phyloP scores from a whole-genome alignment of 2,329 filamentous ascomycete genomes.

The Tothia fuscella region DNA sequence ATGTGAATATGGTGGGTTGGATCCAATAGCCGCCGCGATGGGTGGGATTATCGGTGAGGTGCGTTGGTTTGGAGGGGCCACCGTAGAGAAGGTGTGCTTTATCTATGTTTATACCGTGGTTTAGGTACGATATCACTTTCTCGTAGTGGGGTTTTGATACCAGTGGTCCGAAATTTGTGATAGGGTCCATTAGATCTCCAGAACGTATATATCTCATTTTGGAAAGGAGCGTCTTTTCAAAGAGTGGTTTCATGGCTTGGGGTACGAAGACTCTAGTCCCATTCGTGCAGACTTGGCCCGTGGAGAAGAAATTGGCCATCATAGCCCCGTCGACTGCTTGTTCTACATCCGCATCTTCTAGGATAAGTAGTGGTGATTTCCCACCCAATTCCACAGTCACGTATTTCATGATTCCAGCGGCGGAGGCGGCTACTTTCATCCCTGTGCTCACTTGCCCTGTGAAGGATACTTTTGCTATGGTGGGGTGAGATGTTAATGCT shows the following conservation, averaged over 20 bases:
- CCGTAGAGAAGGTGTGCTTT: constrained; percentile 63
- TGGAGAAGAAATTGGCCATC: constrained; percentile 90
- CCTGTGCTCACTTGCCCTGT: constrained; percentile 80
- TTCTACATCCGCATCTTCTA: constrained; percentile 67
- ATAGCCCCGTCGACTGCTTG: constrained; percentile 80
- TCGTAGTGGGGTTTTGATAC: constrained; percentile 62
- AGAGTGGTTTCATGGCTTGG: constrained; percentile 47
- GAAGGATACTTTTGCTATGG: constrained; percentile 77
- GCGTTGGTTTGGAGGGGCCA: constrained; percentile 46
- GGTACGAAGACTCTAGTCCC: constrained; percentile 81
- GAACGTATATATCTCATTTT: constrained; percentile 60
- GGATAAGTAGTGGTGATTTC: constrained; percentile 68
- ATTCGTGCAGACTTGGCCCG: constrained; percentile 87
- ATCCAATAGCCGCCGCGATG: constrained; percentile 65
- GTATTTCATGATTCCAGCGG: constrained; percentile 72
- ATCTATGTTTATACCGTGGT: constrained; percentile 61
- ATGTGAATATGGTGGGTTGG: constrained; percentile 69
- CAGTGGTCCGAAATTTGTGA: constrained; percentile 74
- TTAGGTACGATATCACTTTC: constrained; percentile 69
- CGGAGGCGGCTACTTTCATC: constrained; percentile 64
- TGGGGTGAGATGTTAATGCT: constrained; percentile 58
- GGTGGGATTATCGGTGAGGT: constrained; percentile 31
- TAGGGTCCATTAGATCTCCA: constrained; percentile 58
- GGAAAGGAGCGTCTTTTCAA: constrained; percentile 56
- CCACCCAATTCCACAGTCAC: constrained; percentile 88